A percentile compares a stretch with the other conserved stretches of the same genome.
phyloP scores from a whole-genome alignment of 1,284 basidiomycete species.

The Omphalotus olearius region DNA sequence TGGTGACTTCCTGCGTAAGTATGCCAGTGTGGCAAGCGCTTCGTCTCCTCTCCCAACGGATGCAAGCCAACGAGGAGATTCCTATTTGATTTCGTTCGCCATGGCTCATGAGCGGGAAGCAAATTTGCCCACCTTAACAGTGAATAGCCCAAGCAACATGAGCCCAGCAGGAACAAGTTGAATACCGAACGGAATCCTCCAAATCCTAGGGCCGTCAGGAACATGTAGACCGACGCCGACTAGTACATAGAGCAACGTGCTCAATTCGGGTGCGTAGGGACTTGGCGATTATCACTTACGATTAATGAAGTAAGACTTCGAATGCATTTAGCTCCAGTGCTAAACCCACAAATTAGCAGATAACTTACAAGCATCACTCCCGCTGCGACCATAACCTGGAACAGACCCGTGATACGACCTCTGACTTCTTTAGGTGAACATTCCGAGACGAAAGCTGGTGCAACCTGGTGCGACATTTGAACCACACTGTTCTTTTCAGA shows the following conservation, averaged over 20 bases:
- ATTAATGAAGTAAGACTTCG: conserved; percentile 45
- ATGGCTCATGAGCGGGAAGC: conserved; percentile 31
- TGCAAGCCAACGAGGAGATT: conserved; percentile 48
- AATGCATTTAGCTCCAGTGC: neutral
- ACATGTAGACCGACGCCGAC: conserved; percentile 49
- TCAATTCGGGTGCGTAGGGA: neutral
- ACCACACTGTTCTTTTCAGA: no score
- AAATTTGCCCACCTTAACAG: conserved; percentile 33
- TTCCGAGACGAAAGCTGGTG: conserved; percentile 76
- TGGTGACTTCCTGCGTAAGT: conserved; percentile 39
- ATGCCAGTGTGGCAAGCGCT: conserved; percentile 37
- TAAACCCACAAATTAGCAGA: conserved; percentile 14
- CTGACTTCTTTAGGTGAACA: conserved; percentile 74
- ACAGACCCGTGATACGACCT: conserved; percentile 69
- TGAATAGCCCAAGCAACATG: conserved; percentile 55
- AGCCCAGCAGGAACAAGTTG: conserved; percentile 64
- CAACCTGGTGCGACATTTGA: conserved; percentile 30
- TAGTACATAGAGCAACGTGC: conserved; percentile 16
- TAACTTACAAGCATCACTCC: conserved; percentile 43
- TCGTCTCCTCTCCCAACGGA: conserved; percentile 36
- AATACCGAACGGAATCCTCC: conserved; percentile 57
- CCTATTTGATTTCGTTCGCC: conserved; percentile 36
- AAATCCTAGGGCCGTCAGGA: conserved; percentile 35
- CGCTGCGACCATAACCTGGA: conserved; percentile 76
- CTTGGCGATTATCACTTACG: conserved; percentile 29